phyloP scores from a whole-genome alignment of 805 yeast species.

The Myxozyma monticola region DNA sequence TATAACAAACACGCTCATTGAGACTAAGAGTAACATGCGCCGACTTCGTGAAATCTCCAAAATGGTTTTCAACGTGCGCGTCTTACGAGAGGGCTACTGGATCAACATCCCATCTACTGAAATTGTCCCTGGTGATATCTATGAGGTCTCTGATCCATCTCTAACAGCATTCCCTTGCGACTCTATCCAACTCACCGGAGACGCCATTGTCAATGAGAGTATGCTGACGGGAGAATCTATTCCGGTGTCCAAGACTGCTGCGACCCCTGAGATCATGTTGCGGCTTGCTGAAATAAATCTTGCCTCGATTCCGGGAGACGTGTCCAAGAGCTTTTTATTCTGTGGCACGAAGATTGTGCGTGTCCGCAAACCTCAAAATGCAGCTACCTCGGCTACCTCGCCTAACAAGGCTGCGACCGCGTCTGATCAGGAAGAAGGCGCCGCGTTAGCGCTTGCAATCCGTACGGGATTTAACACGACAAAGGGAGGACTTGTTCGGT shows the following conservation, averaged over 20 bases:
- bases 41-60: slow-evolving; percentile 73
- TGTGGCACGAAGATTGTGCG: slow-evolving; percentile 88
- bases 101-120: slow-evolving; percentile 71
- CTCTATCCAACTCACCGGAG: slow-evolving; percentile 82
- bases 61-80: slow-evolving; percentile 79
- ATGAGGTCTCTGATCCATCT: slow-evolving; percentile 86
- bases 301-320: slow-evolving; percentile 56
- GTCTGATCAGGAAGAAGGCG: slow-evolving; percentile 51
- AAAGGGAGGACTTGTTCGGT: slow-evolving; percentile 87
- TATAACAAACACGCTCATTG: slow-evolving; percentile 76
- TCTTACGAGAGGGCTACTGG: slow-evolving; percentile 85
- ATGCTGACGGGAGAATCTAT: slow-evolving; percentile 99
- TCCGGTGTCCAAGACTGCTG: slow-evolving; percentile 82
- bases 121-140: slow-evolving; percentile 93
- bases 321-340: slow-evolving; percentile 75
- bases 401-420: neutral
- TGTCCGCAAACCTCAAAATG: slow-evolving; percentile 57
- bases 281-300: slow-evolving; percentile 40
- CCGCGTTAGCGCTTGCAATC: slow-evolving; percentile 83
- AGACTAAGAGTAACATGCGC: slow-evolving; percentile 65
- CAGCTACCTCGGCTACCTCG: slow-evolving; percentile 10
- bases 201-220: slow-evolving; percentile 94
- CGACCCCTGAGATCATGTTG: slow-evolving; percentile 57
- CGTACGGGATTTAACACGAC: slow-evolving; percentile 94
- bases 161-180: slow-evolving; percentile 81